Evolutionary conservation across 805 yeast genomes (phyloP), one percentile per base, ranked within the genome.

Genomic region (Wickerhamiella qilinensis): DNA sequence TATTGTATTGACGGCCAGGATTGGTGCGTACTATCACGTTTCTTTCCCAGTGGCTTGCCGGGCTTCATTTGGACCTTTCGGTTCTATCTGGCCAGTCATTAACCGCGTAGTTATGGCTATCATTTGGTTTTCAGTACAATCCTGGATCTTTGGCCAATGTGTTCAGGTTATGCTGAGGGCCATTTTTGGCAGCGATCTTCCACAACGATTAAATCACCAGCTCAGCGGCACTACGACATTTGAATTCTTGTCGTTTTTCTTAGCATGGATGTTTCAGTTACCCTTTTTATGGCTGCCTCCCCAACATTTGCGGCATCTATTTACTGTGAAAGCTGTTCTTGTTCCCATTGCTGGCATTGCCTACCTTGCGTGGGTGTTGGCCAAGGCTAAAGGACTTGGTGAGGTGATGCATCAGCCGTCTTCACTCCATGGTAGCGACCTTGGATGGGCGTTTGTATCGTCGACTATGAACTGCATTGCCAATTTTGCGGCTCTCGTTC

Each of bases 51-150:
- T 83, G 11, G 67, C 78, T 14, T 70, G 75, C 25, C 66, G 95
- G 46, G 71, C 86, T 1, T 71, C 91, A 1, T 84, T 84, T 60
- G 95, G 95, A 42, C 70, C 79, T n/a, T 78, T 73, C 63, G 88
- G 88, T 37, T 75, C 83, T 0, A 61, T 77, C 43, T 84, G 88
- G 94, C 93, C 91, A 4, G 73, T 84, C 35, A 48, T 82, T 38
- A 83, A 83, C 59, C 69, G 95, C 60, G 86, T 80, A 30, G 83
- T 79, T 14, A 78, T 84, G 84, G 77, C 82, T 22, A 67, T 73
- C 47, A 72, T 84, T 34, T 84, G 94, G 94, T 83, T 77, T 51
- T 75, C 91, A 24, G 91, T 81, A 27, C 93, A 83, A 53, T 68
- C 79, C 18, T 77, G 82, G 65, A 68, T 84, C 40, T 93, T 91